A percentile compares a stretch with the other conserved stretches of the same genome.
Conservation (phyloP, 805 yeast species). For the Wickerhamomyces ciferrii region DNA sequence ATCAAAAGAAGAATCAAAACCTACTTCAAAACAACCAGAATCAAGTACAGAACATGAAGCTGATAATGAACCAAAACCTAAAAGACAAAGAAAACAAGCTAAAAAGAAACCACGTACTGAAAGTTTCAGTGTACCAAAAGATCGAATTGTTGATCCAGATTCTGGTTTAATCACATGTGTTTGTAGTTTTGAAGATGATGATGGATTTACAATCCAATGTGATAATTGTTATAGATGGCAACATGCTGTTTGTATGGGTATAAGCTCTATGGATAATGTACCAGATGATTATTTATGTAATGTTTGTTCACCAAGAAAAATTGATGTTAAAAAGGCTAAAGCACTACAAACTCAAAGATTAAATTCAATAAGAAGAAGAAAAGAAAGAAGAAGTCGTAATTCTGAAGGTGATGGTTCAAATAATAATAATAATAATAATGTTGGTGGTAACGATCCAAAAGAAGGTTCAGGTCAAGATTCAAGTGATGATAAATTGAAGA, state of each 20-base stretch:
- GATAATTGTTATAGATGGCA: slow-evolving; percentile 93
- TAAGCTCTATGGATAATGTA: slow-evolving; percentile 61
- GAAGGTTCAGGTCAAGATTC: slow-evolving; percentile 1
- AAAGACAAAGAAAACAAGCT: not conserved
- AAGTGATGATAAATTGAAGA: slow-evolving; percentile 3
- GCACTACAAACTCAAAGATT: slow-evolving; percentile 29
- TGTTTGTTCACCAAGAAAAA: slow-evolving; percentile 54
- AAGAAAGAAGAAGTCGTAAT: slow-evolving; percentile 6
- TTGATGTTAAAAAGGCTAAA: slow-evolving; percentile 39
- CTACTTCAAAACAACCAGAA: not conserved
- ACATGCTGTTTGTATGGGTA: slow-evolving; percentile 87
- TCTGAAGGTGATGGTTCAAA: slow-evolving; percentile 2
- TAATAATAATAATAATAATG: too few species aligned
- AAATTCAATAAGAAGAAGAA: slow-evolving; percentile 10
- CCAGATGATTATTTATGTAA: slow-evolving; percentile 84
- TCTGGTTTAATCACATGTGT: slow-evolving; percentile 86
- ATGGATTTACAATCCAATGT: slow-evolving; percentile 93
- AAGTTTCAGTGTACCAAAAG: slow-evolving; percentile 4
- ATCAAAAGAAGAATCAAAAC: not conserved
- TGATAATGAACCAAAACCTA: slow-evolving; percentile 2
- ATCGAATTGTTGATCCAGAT: slow-evolving; percentile 69
- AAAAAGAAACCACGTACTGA: slow-evolving; percentile 1
- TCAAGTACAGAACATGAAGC: slow-evolving; percentile 3
- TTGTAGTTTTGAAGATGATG: slow-evolving; percentile 83
- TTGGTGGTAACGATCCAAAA: not conserved